A percentile compares a stretch with the other conserved stretches of the same genome.
These are phyloP conservation scores for Phaffomyces antillensis DNA, from an alignment of 805 yeast genomes.

Conservation along the genomic window DNA sequence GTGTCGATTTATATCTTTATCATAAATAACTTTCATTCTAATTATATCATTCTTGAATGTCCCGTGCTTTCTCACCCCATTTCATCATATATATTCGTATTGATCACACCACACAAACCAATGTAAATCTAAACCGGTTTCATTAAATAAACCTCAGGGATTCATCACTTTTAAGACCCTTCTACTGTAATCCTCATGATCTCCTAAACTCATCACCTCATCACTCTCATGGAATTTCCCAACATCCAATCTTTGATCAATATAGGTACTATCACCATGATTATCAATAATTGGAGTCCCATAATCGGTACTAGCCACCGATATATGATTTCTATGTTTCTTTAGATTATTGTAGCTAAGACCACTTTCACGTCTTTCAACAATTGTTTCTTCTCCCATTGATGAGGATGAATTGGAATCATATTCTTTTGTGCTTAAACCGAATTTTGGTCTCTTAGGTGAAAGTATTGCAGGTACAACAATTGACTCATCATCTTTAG, in stretches of 20 bases:
- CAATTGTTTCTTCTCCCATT: background rate
- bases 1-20: no score
- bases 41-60: no score
- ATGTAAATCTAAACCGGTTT: no score
- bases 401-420: background rate
- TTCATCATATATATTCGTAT: no score
- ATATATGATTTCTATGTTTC: conserved; percentile 30
- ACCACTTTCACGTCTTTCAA: conserved; percentile 11
- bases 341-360: conserved; percentile 16
- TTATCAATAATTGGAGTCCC: conserved; percentile 21
- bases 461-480: conserved; percentile 7
- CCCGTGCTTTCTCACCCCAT: no score
- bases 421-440: background rate
- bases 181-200: conserved; percentile 42
- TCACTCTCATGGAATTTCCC: conserved; percentile 17
- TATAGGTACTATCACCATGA: conserved; percentile 20
- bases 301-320: conserved; percentile 5
- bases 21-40: no score
- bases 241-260: conserved; percentile 34
- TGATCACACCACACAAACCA: no score
- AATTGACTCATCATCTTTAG: conserved; percentile 8
- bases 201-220: conserved; percentile 32
- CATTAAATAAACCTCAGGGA: no score
- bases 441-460: background rate
- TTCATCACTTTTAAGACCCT: conserved; percentile 40